Evolutionary conservation across 2,329 filamentous ascomycete species (phyloP).

Genomic region (Pseudofabraea citricarpa): DNA sequence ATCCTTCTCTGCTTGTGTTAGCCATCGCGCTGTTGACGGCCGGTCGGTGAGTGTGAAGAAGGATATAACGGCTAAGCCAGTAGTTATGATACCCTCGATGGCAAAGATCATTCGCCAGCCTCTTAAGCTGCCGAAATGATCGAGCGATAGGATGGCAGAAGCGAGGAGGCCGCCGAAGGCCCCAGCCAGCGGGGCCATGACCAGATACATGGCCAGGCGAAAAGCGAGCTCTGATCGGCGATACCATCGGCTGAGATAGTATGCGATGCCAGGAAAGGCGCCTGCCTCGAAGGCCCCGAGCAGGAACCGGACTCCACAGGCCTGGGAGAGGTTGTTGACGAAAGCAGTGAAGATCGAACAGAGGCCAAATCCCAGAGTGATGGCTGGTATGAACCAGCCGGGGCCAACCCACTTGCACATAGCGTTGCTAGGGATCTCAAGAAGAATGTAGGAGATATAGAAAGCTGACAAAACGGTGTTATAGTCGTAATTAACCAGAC

Average conservation of each 20-base stretch:
- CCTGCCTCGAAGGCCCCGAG: conserved; percentile 68
- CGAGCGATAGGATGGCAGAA: conserved; percentile 57
- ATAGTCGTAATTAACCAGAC: conserved; percentile 59
- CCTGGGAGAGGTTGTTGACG: conserved; percentile 46
- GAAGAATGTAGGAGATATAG: conserved; percentile 69
- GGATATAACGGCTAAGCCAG: conserved; percentile 46
- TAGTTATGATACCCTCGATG: conserved; percentile 65
- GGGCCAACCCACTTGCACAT: conserved; percentile 67
- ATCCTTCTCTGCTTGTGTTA: conserved; percentile 59
- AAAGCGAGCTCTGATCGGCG: conserved; percentile 64
- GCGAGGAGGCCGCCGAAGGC: conserved; percentile 67
- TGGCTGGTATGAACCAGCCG: conserved; percentile 64
- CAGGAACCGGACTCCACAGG: conserved; percentile 54
- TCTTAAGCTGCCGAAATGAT: conserved; percentile 43
- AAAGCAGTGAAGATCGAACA: conserved; percentile 62
- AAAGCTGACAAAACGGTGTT: conserved; percentile 64
- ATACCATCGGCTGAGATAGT: conserved; percentile 70
- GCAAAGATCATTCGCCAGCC: conserved; percentile 66
- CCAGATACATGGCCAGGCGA: conserved; percentile 63
- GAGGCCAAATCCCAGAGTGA: conserved; percentile 15
- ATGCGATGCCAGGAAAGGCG: conserved; percentile 69
- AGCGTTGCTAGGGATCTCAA: conserved; percentile 64
- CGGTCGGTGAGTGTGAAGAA: conserved; percentile 63
- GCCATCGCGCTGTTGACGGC: conserved; percentile 63
- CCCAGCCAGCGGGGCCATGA: conserved; percentile 65